These are phyloP conservation scores for Jimgerdemannia flammicorona DNA, from an alignment of 192 early-diverging fungal genomes.

Conservation along the genomic window DNA sequence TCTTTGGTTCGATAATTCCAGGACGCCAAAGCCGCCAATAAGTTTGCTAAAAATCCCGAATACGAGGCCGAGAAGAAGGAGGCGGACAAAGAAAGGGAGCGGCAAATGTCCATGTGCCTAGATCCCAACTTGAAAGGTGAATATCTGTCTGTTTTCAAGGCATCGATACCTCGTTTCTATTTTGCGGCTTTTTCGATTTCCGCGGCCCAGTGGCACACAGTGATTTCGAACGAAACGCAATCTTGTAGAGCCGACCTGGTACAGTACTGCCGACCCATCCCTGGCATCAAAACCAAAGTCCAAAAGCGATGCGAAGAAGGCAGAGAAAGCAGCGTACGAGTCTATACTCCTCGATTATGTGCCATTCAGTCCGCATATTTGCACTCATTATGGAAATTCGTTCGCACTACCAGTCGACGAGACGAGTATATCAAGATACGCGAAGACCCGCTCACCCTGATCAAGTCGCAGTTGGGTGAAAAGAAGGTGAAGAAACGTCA, in stretches of 20 bases:
- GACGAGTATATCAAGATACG: slow-evolving; percentile 3
- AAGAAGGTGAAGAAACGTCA: slow-evolving; percentile 37
- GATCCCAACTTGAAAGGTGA: neutral
- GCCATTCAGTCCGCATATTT: neutral
- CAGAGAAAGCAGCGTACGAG: neutral
- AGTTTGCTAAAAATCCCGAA: slow-evolving; percentile 41
- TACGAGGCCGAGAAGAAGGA: slow-evolving; percentile 47
- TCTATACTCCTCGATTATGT: neutral
- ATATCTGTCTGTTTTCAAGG: no score
- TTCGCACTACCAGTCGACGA: neutral
- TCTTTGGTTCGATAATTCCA: neutral
- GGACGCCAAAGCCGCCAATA: neutral
- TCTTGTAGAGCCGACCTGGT: slow-evolving; percentile 1
- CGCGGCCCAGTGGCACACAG: neutral
- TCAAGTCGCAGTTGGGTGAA: slow-evolving; percentile 6
- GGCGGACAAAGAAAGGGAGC: slow-evolving; percentile 45
- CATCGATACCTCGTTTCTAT: no score
- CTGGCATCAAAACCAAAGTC: neutral
- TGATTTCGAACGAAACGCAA: neutral
- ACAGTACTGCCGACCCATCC: neutral
- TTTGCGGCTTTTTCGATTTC: no score
- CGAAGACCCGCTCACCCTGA: slow-evolving; percentile 2
- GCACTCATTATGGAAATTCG: neutral
- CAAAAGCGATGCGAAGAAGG: slow-evolving; percentile 1
- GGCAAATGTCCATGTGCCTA: slow-evolving; percentile 62